phyloP scores from a whole-genome alignment of 305 asterid species.

The Fraxinus latifolia region DNA sequence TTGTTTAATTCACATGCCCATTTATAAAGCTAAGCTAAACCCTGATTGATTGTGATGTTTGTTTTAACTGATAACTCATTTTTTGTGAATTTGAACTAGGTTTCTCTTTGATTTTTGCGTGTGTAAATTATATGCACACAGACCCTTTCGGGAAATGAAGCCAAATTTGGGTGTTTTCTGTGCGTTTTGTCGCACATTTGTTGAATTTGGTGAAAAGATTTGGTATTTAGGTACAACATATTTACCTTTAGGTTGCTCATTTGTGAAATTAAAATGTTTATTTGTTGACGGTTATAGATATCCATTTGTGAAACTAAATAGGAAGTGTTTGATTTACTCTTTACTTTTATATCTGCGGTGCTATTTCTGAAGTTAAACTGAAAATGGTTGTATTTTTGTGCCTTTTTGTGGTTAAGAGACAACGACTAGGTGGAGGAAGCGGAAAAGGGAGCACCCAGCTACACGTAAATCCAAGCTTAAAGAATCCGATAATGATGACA shows the following conservation, averaged over 20 bases:
- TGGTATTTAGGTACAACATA: conserved; percentile 21
- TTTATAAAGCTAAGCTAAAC: conserved; percentile 12
- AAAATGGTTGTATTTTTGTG: neutral
- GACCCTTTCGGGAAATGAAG: conserved; percentile 17
- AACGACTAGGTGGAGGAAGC: conserved; percentile 88
- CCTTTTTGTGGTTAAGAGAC: conserved; percentile 44
- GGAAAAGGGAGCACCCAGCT: conserved; percentile 64
- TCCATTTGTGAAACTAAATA: neutral
- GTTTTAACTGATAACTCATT: conserved; percentile 7
- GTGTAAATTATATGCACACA: neutral
- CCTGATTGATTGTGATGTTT: conserved; percentile 1
- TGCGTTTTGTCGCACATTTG: neutral
- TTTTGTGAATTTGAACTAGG: conserved; percentile 29
- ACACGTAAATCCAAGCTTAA: conserved; percentile 59
- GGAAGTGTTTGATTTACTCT: neutral
- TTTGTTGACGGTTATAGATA: neutral
- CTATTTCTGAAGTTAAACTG: conserved; percentile 3
- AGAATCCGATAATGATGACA: conserved; percentile 63
- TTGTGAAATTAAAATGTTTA: neutral
- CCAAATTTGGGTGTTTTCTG: conserved; percentile 2
- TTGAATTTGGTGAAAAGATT: conserved; percentile 20
- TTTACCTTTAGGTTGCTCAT: neutral
- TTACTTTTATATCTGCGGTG: conserved; percentile 9
- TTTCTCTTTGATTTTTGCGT: conserved; percentile 8
- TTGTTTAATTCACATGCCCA: conserved; percentile 16